These are phyloP conservation scores for Eucalyptus guilfoylei DNA, from an alignment of 345 rosid species.

Conservation along the genomic window DNA sequence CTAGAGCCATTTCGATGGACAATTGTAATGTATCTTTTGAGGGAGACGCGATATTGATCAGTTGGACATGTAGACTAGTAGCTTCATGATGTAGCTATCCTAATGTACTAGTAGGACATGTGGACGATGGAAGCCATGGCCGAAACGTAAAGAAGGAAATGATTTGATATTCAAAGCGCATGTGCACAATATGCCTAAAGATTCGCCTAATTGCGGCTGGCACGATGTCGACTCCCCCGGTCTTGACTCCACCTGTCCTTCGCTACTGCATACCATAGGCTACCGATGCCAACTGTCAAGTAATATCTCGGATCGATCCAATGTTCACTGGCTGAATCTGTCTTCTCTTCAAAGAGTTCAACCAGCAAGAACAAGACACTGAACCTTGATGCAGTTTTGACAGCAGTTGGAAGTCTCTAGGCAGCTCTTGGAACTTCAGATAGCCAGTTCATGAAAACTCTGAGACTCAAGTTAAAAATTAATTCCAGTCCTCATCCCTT, in stretches of 20 bases:
- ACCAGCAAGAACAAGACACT: neutral
- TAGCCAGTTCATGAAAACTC: neutral
- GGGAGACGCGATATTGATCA: neutral
- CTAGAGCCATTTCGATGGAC: neutral
- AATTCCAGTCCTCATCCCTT: neutral
- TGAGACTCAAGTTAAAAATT: neutral
- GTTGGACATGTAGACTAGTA: neutral
- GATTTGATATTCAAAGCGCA: neutral
- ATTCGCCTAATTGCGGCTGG: too few species aligned
- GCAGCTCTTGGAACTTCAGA: neutral
- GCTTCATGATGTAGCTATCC: neutral
- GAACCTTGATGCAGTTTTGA: neutral
- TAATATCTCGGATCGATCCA: neutral
- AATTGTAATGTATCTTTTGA: neutral
- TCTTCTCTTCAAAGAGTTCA: neutral
- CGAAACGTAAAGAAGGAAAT: neutral
- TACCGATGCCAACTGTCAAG: neutral
- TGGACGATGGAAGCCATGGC: neutral
- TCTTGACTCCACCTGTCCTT: neutral
- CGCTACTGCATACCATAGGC: neutral
- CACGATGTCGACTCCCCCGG: neutral
- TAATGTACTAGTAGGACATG: neutral
- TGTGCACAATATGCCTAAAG: neutral
- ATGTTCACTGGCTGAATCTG: neutral
- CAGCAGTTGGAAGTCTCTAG: neutral